These are phyloP conservation scores for Lachnellula hyalina DNA, from an alignment of 2,329 filamentous ascomycete species.

Conservation along the genomic window DNA sequence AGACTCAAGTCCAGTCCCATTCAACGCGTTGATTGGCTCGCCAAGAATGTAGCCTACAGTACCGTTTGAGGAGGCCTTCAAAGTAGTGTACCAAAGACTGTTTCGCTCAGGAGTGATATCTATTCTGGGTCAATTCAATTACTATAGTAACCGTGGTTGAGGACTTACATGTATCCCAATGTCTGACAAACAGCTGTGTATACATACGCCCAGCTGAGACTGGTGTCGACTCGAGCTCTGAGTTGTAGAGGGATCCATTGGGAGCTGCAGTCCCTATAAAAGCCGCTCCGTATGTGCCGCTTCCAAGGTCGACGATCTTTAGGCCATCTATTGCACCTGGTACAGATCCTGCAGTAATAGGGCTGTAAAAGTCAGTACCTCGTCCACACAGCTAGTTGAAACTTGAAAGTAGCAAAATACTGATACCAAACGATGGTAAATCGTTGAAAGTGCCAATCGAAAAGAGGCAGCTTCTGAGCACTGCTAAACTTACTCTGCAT, in stretches of 20 bases:
- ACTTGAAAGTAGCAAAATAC: background rate
- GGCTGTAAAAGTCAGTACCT: constrained; percentile 12
- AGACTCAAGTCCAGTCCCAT: constrained; percentile 23
- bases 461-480: no score
- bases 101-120: constrained; percentile 21
- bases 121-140: background rate
- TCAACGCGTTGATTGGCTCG: constrained; percentile 22
- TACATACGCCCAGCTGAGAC: constrained; percentile 18
- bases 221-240: constrained; percentile 14
- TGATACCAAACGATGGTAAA: background rate
- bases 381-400: background rate
- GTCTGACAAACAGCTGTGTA: constrained; percentile 20
- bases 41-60: constrained; percentile 17
- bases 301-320: constrained; percentile 15
- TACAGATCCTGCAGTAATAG: constrained; percentile 18
- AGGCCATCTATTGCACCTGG: constrained; percentile 21
- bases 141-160: background rate
- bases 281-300: constrained; percentile 15
- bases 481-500: constrained; percentile 14
- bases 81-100: constrained; percentile 23
- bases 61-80: constrained; percentile 11
- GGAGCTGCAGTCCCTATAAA: constrained; percentile 19
- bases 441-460: background rate
- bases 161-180: constrained; percentile 24
- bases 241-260: constrained; percentile 23